Evolutionary conservation across 148 eudicot species (phyloP).

Genomic region (Chenopodium suecicum): DNA sequence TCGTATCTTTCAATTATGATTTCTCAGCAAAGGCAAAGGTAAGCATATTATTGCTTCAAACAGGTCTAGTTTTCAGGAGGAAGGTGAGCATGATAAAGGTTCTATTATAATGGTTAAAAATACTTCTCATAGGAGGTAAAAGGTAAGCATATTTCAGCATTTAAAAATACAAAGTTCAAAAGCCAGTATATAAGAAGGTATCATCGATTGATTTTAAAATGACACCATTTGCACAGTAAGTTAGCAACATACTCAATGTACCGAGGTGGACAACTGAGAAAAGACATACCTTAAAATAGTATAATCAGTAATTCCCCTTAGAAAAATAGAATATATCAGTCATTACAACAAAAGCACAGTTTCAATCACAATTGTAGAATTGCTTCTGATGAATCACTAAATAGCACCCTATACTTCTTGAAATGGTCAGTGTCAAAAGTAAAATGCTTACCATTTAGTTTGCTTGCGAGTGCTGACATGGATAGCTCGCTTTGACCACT

Average conservation of each 20-base stretch:
- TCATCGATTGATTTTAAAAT: not conserved
- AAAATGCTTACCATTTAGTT: constrained; percentile 68
- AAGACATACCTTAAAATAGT: not conserved
- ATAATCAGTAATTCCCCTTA: not conserved
- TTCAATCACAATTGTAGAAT: not conserved
- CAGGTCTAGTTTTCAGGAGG: not conserved
- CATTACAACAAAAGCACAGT: not conserved
- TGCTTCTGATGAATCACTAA: not conserved
- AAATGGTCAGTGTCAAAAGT: not conserved
- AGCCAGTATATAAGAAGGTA: not conserved
- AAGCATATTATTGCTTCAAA: not conserved
- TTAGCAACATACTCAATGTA: not conserved
- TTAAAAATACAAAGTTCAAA: not conserved
- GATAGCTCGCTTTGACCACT: constrained; percentile 83
- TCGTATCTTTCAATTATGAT: not conserved
- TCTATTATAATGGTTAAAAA: not conserved
- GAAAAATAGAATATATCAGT: not conserved
- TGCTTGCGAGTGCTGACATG: constrained; percentile 78
- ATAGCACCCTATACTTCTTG: not conserved
- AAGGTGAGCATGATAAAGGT: not conserved
- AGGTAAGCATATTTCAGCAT: not conserved
- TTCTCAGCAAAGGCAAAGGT: not conserved
- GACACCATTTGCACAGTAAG: not conserved
- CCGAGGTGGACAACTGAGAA: not conserved
- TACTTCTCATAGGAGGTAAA: no score